Evolutionary conservation across 169 alveolate genomes (phyloP).

Genomic region (Neospora caninum): DNA sequence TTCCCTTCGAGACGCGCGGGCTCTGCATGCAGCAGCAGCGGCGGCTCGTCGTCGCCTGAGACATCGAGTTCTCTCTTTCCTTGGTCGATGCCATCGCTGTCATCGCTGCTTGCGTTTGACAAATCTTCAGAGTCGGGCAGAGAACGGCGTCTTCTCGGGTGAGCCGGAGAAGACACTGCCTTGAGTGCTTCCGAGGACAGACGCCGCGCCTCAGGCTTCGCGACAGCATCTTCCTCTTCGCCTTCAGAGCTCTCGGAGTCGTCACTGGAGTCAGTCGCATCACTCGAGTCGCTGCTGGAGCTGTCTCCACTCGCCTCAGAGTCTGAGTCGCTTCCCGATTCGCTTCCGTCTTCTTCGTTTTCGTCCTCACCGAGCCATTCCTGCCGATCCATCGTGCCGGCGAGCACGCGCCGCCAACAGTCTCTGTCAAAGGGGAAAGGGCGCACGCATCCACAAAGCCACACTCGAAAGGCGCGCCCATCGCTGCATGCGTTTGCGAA

Average conservation of each 20-base stretch:
- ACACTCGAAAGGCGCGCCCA: too few relatives aligned
- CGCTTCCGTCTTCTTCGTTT: slow-evolving; percentile 70
- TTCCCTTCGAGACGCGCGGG: not conserved
- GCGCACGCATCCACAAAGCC: too few relatives aligned
- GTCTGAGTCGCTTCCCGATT: slow-evolving; percentile 68
- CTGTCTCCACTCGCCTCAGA: slow-evolving; percentile 45
- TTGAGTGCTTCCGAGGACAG: not conserved
- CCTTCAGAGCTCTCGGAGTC: slow-evolving; percentile 22
- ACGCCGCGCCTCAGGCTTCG: not conserved
- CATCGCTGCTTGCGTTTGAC: not conserved
- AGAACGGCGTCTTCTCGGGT: too few relatives aligned
- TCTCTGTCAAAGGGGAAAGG: slow-evolving; percentile 28
- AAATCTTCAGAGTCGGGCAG: too few relatives aligned
- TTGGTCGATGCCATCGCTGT: not conserved
- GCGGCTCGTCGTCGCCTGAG: not conserved
- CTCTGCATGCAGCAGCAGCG: not conserved
- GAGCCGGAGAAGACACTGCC: too few relatives aligned
- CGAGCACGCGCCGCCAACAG: slow-evolving; percentile 77
- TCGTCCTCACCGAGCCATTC: slow-evolving; percentile 70
- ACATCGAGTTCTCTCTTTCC: not conserved
- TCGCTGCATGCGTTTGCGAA: too few relatives aligned
- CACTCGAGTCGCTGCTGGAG: slow-evolving; percentile 15
- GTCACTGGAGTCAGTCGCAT: slow-evolving; percentile 19
- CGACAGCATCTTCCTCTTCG: not conserved
- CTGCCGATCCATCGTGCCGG: slow-evolving; percentile 75